Evolutionary conservation across 441 rosid species (phyloP).

Genomic region (Eutrema salsugineum): DNA sequence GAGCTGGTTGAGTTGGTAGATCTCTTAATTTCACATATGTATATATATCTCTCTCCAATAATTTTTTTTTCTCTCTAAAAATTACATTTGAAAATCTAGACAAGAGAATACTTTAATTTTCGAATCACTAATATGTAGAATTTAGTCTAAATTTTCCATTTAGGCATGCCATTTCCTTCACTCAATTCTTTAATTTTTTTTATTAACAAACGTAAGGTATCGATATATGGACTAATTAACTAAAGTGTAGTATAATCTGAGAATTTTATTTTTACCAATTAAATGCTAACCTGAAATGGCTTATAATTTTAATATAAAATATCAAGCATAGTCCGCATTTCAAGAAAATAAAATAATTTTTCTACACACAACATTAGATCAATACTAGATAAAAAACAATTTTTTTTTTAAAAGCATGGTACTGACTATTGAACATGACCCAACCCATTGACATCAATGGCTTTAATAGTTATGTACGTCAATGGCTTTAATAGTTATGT

Average conservation of each 20-base stretch:
- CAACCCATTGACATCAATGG: constrained; percentile 14
- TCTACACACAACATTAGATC: no score
- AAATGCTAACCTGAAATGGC: not conserved
- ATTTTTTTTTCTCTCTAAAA: not conserved
- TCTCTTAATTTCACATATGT: constrained; percentile 22
- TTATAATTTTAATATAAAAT: not conserved
- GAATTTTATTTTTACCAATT: not conserved
- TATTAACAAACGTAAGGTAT: not conserved
- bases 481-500: not conserved
- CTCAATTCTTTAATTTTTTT: not conserved
- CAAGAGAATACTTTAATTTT: not conserved
- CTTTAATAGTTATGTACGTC: not conserved
- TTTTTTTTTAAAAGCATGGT: not conserved
- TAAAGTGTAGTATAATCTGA: not conserved
- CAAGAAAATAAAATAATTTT: no score
- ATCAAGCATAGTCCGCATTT: not conserved
- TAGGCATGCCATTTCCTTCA: not conserved
- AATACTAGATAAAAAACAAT: no score
- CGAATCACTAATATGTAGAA: not conserved
- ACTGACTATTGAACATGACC: constrained; percentile 15
- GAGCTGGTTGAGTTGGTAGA: constrained; percentile 37
- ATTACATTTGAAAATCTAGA: not conserved
- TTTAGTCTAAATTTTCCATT: not conserved
- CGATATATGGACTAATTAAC: not conserved
- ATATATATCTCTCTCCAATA: constrained; percentile 11